These are phyloP conservation scores for Phialophora verrucosa DNA, from an alignment of 2,329 filamentous ascomycete genomes.

Conservation along the genomic window DNA sequence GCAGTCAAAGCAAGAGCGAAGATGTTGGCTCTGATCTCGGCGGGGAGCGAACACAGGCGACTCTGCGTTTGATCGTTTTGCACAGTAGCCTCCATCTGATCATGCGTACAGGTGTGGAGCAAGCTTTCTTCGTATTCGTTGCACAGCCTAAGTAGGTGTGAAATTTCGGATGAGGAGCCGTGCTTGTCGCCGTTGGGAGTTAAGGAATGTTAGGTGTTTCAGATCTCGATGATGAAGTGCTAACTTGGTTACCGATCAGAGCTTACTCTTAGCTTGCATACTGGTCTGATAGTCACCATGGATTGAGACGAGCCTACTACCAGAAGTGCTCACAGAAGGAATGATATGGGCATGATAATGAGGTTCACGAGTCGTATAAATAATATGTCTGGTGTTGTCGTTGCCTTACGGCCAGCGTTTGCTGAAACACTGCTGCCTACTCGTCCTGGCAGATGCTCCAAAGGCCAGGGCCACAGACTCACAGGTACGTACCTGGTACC, in stretches of 20 bases:
- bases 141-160: neutral
- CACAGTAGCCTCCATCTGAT: constrained; percentile 9
- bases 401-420: neutral
- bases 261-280: constrained; percentile 5
- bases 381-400: neutral
- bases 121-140: neutral
- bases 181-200: neutral
- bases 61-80: constrained; percentile 34
- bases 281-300: neutral
- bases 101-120: neutral
- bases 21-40: constrained; percentile 58
- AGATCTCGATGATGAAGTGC: constrained; percentile 4
- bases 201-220: constrained; percentile 12
- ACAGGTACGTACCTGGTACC: neutral
- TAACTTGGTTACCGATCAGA: constrained; percentile 1
- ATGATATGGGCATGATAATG: neutral
- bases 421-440: constrained; percentile 10
- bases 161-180: constrained; percentile 7
- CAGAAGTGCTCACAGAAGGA: neutral
- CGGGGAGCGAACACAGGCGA: constrained; percentile 52
- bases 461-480: neutral
- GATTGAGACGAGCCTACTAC: neutral
- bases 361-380: neutral
- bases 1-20: constrained; percentile 49
- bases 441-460: neutral